Percentiles rank a stretch among this genome's conserved stretches.
These are phyloP conservation scores for Collybia sp. DNA, from an alignment of 768 basidiomycete species.

Conservation along the genomic window DNA sequence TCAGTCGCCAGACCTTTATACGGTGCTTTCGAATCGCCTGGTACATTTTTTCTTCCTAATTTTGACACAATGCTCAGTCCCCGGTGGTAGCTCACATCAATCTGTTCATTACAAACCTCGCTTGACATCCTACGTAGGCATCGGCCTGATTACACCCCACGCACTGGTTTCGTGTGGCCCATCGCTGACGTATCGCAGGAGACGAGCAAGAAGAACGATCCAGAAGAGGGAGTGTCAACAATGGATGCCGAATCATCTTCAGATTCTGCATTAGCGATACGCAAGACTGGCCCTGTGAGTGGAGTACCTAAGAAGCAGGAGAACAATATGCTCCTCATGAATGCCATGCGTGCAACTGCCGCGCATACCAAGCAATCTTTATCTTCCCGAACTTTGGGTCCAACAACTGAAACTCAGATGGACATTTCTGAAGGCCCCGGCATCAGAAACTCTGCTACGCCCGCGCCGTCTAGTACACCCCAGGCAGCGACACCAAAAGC, in stretches of 20 bases:
- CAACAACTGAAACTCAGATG: slow-evolving; percentile 19
- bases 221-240: slow-evolving; percentile 18
- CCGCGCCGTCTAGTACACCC: slow-evolving; percentile 26
- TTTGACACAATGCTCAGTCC: background rate
- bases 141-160: slow-evolving; percentile 79
- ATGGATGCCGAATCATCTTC: slow-evolving; percentile 9
- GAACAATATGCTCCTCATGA: slow-evolving; percentile 63
- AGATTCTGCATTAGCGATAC: slow-evolving; percentile 16
- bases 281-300: slow-evolving; percentile 15
- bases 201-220: slow-evolving; percentile 35
- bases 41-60: slow-evolving; percentile 32
- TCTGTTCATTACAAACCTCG: slow-evolving; percentile 71
- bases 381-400: slow-evolving; percentile 25
- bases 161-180: slow-evolving; percentile 84
- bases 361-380: slow-evolving; percentile 51
- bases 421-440: slow-evolving; percentile 28
- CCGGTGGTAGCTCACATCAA: slow-evolving; percentile 48
- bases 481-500: slow-evolving; percentile 26
- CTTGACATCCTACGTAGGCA: slow-evolving; percentile 68
- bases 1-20: slow-evolving; percentile 82
- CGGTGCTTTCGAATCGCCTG: slow-evolving; percentile 78
- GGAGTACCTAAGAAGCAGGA: slow-evolving; percentile 50
- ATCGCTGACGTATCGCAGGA: slow-evolving; percentile 54
- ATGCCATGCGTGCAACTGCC: slow-evolving; percentile 80
- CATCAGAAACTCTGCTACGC: slow-evolving; percentile 33